Conservation (phyloP, 495 filamentous ascomycete species). For the Rhizodiscina lignyota region DNA sequence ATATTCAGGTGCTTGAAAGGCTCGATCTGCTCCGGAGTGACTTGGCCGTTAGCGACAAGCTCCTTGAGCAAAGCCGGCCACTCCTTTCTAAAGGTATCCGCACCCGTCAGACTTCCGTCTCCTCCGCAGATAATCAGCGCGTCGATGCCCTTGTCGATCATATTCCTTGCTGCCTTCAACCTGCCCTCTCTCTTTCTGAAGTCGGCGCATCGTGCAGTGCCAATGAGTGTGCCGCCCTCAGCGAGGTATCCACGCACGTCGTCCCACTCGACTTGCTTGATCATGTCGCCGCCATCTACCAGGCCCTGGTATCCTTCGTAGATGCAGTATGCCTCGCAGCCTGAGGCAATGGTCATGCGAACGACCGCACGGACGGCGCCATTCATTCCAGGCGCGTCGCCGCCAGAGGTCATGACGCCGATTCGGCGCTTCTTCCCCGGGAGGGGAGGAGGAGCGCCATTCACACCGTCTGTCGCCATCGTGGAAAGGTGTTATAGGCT, state of each 20-base stretch:
- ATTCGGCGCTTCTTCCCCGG: conserved; percentile 52
- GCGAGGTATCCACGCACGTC: conserved; percentile 91
- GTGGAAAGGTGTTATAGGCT: no score
- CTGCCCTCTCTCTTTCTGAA: conserved; percentile 81
- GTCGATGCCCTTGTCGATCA: conserved; percentile 84
- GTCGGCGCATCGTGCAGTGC: conserved; percentile 75
- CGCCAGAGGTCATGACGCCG: conserved; percentile 90
- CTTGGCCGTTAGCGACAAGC: conserved; percentile 50
- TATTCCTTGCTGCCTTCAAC: conserved; percentile 74
- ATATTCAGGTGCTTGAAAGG: conserved; percentile 79
- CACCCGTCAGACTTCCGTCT: conserved; percentile 92
- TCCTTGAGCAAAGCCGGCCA: conserved; percentile 80
- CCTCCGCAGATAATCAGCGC: conserved; percentile 94
- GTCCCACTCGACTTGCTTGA: conserved; percentile 76
- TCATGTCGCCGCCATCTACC: conserved; percentile 75
- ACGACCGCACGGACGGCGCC: conserved; percentile 86
- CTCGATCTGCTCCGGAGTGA: conserved; percentile 49
- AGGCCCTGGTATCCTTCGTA: conserved; percentile 96
- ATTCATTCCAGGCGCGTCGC: conserved; percentile 98
- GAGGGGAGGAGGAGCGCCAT: conserved; percentile 5
- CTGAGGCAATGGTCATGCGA: conserved; percentile 72
- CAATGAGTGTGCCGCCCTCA: conserved; percentile 92
- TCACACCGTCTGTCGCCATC: no score
- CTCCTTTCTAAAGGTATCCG: conserved; percentile 80
- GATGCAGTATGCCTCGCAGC: conserved; percentile 76